Conservation (phyloP, 1,284 basidiomycete genomes). For the Boletus semigastroideus region DNA sequence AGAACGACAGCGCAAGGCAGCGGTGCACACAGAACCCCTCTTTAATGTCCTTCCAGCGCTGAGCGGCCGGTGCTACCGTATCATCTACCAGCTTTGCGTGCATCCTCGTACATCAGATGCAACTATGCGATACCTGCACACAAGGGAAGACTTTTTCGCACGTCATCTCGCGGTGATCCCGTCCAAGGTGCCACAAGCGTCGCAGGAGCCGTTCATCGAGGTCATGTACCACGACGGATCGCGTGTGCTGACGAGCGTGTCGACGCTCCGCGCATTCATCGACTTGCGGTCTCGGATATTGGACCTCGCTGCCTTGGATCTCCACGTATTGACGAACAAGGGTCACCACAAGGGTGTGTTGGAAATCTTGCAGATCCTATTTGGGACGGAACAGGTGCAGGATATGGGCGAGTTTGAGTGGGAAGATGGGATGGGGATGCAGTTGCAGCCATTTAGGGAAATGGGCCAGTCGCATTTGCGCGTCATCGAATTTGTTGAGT, state of each 20-base stretch:
- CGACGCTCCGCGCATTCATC: constrained; percentile 76
- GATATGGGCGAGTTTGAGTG: constrained; percentile 42
- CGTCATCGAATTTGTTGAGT: constrained; percentile 86
- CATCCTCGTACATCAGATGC: constrained; percentile 83
- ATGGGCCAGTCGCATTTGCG: constrained; percentile 80
- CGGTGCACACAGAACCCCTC: constrained; percentile 47
- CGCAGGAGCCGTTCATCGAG: constrained; percentile 59
- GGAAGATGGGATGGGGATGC: constrained; percentile 39
- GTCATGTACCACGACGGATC: constrained; percentile 74
- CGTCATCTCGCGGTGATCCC: constrained; percentile 79
- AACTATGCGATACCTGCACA: constrained; percentile 86
- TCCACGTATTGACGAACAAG: constrained; percentile 83
- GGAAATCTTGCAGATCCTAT: constrained; percentile 73
- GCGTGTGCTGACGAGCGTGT: constrained; percentile 72
- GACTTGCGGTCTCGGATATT: constrained; percentile 84
- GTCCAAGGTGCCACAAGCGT: constrained; percentile 51
- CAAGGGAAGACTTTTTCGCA: constrained; percentile 87
- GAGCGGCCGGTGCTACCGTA: constrained; percentile 83
- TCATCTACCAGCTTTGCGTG: constrained; percentile 85
- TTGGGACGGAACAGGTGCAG: constrained; percentile 58
- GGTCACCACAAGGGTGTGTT: constrained; percentile 70
- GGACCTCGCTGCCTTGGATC: constrained; percentile 85
- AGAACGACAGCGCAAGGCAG: constrained; percentile 34
- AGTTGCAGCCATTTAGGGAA: constrained; percentile 60
- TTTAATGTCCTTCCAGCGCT: constrained; percentile 73